phyloP scores from a whole-genome alignment of 2,329 filamentous ascomycete species.

The Clarireedia paspali region DNA sequence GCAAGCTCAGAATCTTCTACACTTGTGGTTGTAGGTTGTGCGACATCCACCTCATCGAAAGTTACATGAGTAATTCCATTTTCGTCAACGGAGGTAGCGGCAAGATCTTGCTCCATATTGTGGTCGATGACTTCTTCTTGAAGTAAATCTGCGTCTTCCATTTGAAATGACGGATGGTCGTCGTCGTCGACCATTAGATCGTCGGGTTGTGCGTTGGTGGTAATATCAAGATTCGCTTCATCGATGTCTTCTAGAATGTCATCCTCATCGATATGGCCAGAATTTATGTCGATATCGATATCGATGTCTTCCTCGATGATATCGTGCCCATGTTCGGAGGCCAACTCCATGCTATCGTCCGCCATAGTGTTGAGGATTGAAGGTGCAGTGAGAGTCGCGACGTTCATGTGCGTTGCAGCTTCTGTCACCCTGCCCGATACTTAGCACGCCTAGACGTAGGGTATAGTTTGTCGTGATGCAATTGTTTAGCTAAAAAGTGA shows the following conservation, averaged over 20 bases:
- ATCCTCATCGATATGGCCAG: constrained; percentile 41
- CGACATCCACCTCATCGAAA: constrained; percentile 2
- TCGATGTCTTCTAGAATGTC: constrained; percentile 46
- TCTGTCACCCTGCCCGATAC: background rate
- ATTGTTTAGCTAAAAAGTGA: no score
- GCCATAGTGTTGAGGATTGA: constrained; percentile 20
- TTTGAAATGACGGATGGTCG: constrained; percentile 32
- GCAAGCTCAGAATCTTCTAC: background rate
- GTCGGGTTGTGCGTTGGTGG: constrained; percentile 30
- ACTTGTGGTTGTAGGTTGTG: background rate
- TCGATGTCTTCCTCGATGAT: constrained; percentile 43
- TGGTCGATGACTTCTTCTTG: constrained; percentile 20
- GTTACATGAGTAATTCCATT: background rate
- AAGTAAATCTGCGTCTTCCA: constrained; percentile 27
- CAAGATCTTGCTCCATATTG: constrained; percentile 17
- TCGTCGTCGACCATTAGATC: constrained; percentile 39
- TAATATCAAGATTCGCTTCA: constrained; percentile 7
- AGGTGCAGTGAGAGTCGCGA: constrained; percentile 2
- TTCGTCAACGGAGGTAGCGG: constrained; percentile 13
- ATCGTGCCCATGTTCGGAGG: constrained; percentile 36
- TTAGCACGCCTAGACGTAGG: background rate
- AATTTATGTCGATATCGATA: constrained; percentile 49
- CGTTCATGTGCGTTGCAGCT: constrained; percentile 2
- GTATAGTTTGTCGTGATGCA: no score
- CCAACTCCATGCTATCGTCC: constrained; percentile 47